A percentile compares a stretch with the other conserved stretches of the same genome.
phyloP scores from a whole-genome alignment of 805 yeast species.

The Brettanomyces nanus region DNA sequence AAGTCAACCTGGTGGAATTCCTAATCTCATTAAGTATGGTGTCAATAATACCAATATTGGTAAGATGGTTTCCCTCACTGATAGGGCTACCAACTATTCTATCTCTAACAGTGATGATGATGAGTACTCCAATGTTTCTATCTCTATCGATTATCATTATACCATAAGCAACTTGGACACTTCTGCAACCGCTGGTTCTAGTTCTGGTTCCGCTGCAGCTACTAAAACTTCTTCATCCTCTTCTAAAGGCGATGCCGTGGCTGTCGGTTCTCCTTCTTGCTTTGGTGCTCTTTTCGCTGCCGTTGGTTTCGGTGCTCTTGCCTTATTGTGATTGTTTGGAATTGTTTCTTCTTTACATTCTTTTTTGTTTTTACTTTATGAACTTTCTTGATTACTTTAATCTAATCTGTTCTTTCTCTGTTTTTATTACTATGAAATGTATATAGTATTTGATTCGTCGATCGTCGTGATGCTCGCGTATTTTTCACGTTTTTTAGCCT shows the following conservation, averaged over 20 bases:
- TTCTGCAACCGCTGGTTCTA: slow-evolving; percentile 11
- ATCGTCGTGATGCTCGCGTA: not conserved
- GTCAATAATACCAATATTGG: slow-evolving; percentile 38
- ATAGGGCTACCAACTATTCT: slow-evolving; percentile 31
- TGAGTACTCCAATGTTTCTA: slow-evolving; percentile 27
- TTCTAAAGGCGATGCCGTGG: slow-evolving; percentile 10
- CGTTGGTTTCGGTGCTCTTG: slow-evolving; percentile 29
- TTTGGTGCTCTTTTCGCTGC: slow-evolving; percentile 21
- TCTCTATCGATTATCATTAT: slow-evolving; percentile 29
- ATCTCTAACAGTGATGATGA: slow-evolving; percentile 29
- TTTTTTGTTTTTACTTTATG: slow-evolving; percentile 5
- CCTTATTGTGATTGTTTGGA: slow-evolving; percentile 28
- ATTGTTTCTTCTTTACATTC: slow-evolving; percentile 5
- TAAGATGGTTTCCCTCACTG: slow-evolving; percentile 30
- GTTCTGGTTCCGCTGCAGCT: slow-evolving; percentile 13
- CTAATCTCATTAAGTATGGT: slow-evolving; percentile 39
- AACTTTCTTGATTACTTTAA: no score
- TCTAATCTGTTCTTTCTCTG: no score
- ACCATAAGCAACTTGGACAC: slow-evolving; percentile 25
- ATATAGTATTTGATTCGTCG: not conserved
- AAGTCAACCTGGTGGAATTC: slow-evolving; percentile 35
- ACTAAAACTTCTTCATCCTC: slow-evolving; percentile 16
- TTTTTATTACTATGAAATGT: no score
- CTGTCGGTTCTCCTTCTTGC: slow-evolving; percentile 9
- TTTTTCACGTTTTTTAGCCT: not conserved